Evolutionary conservation across 73 alveolate species (phyloP), one percentile per base, ranked within the genome.

Genomic region (Uronychia setigera): DNA sequence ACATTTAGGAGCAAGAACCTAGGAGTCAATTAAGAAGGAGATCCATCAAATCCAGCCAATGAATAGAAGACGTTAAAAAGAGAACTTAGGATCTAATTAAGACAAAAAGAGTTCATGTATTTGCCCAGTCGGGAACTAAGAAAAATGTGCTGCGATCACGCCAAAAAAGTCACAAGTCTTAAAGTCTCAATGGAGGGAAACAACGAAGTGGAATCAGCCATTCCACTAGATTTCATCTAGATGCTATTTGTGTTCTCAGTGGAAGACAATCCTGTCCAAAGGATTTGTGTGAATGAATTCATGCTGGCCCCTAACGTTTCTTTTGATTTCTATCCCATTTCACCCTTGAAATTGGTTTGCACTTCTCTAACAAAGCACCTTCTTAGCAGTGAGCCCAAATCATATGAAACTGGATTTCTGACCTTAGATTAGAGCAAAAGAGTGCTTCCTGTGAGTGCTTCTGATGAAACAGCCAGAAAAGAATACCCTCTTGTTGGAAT

Each of bases 311-410:
- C 84, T 1, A 78, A 78, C 75, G 35, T 78, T 1, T 31, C 84
- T 9, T 78, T 31, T 32, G 84, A 78, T 78, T 78, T 78, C 35
- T 78, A 78, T 78, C 60, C 84, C 32, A 78, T 78, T 31, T 30
- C 32, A 5, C 84, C 84, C 67, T 19, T 46, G 67, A 46, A 46
- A 19, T 19, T 46, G 67, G 67, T 46, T 5, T 19, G 5, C n/a
- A 46, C 67, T 19, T 19, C 67, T 19, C 67, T 46, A 19, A 46
- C 67, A 46, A 46, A 46, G 67, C 67, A 19, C 67, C 67, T 46
- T 19, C 67, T 46, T 46, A 46, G 67, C 67, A 46, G 67, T 46
- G 67, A 46, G 67, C 67, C 67, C 67, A 46, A 46, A 46, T 19
- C 67, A 5, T 46, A 46, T 46, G 67, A 46, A 46, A 46, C n/a